Conservation (phyloP, 192 early-diverging fungal genomes). For the Podila horticola region DNA sequence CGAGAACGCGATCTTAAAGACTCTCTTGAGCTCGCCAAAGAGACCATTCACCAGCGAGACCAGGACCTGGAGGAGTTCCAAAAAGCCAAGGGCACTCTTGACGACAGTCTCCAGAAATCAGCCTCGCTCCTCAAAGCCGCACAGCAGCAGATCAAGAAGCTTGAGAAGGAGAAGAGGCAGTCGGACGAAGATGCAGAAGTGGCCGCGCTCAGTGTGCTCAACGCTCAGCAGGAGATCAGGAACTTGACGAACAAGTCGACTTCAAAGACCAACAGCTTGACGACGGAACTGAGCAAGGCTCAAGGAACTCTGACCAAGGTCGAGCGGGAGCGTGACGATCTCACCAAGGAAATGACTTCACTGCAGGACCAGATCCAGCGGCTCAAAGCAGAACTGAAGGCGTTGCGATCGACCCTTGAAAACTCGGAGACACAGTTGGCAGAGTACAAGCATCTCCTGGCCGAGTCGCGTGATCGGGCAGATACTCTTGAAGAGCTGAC, state of each 20-base stretch:
- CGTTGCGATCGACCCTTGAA: conserved; percentile 21
- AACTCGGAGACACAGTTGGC: conserved; percentile 18
- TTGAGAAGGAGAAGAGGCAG: conserved; percentile 14
- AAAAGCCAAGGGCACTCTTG: conserved; percentile 2
- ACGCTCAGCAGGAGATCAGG: conserved; percentile 30
- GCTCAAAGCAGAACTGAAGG: conserved; percentile 31
- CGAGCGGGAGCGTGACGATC: conserved; percentile 12
- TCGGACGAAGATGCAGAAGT: neutral
- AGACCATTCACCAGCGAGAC: conserved; percentile 36
- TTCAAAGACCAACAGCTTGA: conserved; percentile 6
- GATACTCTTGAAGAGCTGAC: conserved; percentile 46
- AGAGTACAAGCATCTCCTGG: conserved; percentile 26
- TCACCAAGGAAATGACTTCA: conserved; percentile 2
- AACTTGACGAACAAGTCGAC: neutral
- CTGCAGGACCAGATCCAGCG: conserved; percentile 25
- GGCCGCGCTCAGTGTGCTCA: conserved; percentile 3
- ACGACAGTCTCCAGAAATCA: neutral
- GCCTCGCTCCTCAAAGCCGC: neutral
- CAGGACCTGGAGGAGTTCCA: conserved; percentile 21
- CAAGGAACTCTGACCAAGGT: conserved; percentile 27
- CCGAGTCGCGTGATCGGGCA: conserved; percentile 20
- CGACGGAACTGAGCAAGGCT: conserved; percentile 13
- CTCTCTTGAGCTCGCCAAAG: conserved; percentile 24
- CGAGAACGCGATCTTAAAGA: conserved; percentile 28
- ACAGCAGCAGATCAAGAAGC: conserved; percentile 9